Conservation (phyloP, 345 rosid genomes). For the Lagerstroemia speciosa region DNA sequence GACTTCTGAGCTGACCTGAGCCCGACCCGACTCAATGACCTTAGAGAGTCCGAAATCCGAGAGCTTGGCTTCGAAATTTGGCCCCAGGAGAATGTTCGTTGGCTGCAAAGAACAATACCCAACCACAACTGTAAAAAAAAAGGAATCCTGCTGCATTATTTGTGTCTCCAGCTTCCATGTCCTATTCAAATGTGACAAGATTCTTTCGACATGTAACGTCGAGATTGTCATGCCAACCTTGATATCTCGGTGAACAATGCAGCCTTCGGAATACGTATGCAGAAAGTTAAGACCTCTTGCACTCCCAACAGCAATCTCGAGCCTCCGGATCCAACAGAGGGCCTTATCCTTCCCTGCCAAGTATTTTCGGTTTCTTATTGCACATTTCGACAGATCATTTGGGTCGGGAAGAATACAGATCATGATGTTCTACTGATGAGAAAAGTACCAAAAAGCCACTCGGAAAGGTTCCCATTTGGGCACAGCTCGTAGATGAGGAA, state of each 20-base stretch:
- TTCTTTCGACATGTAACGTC: not conserved
- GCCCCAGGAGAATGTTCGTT: slow-evolving; percentile 41
- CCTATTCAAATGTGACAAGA: too few relatives aligned
- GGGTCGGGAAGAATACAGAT: not conserved
- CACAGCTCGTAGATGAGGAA: slow-evolving; percentile 57
- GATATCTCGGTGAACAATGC: slow-evolving; percentile 49
- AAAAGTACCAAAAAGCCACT: slow-evolving; percentile 40
- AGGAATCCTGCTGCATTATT: not conserved
- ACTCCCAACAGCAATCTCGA: slow-evolving; percentile 34
- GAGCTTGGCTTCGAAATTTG: slow-evolving; percentile 48
- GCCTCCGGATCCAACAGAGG: slow-evolving; percentile 45
- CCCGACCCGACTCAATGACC: slow-evolving; percentile 47
- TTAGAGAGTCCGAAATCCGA: slow-evolving; percentile 53
- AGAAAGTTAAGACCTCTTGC: slow-evolving; percentile 50
- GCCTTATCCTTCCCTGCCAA: slow-evolving; percentile 20
- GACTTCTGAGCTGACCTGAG: slow-evolving; percentile 54
- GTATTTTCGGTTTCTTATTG: not conserved
- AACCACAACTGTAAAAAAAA: not conserved
- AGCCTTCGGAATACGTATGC: slow-evolving; percentile 44
- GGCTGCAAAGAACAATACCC: slow-evolving; percentile 24
- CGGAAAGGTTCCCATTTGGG: slow-evolving; percentile 46
- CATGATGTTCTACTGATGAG: not conserved
- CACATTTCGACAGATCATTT: not conserved
- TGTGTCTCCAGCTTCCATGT: not conserved
- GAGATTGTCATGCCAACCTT: slow-evolving; percentile 18